These are phyloP conservation scores for Dendrocalamus latiflorus DNA, from an alignment of 202 grass and related monocot species.

Conservation along the genomic window DNA sequence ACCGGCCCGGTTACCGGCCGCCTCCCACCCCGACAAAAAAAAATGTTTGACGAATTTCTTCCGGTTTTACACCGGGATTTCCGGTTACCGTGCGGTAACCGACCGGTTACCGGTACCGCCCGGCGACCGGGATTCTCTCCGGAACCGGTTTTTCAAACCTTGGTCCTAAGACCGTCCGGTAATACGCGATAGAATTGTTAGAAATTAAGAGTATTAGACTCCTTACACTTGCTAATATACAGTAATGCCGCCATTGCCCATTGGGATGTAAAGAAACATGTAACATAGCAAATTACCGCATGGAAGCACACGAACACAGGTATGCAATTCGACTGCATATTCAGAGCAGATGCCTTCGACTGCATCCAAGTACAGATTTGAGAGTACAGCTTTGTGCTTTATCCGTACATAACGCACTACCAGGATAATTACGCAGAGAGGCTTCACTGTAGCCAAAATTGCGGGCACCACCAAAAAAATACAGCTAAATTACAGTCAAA, in stretches of 20 bases:
- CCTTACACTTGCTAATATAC: no score
- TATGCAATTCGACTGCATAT: background rate
- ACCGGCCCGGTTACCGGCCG: no score
- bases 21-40: no score
- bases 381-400: no score
- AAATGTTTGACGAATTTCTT: no score
- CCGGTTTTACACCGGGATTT: no score
- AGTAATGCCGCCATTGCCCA: background rate
- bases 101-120: no score
- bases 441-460: constrained; percentile 14
- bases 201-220: no score
- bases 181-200: no score
- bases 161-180: background rate
- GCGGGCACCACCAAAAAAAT: background rate
- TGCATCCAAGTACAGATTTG: background rate
- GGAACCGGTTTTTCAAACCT: no score
- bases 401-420: background rate
- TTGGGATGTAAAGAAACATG: background rate
- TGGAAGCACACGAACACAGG: background rate
- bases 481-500: constrained; percentile 28
- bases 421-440: background rate
- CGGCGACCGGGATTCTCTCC: no score
- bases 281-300: background rate
- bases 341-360: background rate
- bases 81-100: no score